These are phyloP conservation scores for Eustoma russellianum DNA, from an alignment of 257 asterid genomes.

Conservation along the genomic window DNA sequence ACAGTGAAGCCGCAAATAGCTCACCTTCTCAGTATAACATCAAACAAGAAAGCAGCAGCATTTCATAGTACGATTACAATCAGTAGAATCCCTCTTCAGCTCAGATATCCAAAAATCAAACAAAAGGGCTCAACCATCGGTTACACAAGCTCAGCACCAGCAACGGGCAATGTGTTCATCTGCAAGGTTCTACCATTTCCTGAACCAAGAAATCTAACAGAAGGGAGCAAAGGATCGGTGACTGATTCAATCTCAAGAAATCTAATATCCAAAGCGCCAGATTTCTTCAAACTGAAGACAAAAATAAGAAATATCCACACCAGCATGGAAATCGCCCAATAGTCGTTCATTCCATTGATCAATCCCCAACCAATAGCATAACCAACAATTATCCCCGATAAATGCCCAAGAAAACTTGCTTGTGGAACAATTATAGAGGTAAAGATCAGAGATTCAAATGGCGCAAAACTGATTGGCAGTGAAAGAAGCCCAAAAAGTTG, in stretches of 20 bases:
- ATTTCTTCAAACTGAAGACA: conserved; percentile 79
- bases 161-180: conserved; percentile 44
- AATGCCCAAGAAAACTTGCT: conserved; percentile 92
- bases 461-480: conserved; percentile 91
- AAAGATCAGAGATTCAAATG: conserved; percentile 84
- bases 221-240: conserved; percentile 68
- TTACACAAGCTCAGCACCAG: conserved; percentile 64
- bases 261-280: conserved; percentile 52
- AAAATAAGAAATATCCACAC: conserved; percentile 68
- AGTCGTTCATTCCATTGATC: conserved; percentile 87
- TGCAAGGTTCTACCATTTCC: conserved; percentile 70
- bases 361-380: conserved; percentile 88
- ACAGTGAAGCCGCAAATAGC: background rate
- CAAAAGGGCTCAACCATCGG: conserved; percentile 4
- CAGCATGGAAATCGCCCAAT: conserved; percentile 83
- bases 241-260: conserved; percentile 88
- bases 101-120: conserved; percentile 5
- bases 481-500: conserved; percentile 91
- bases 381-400: conserved; percentile 79
- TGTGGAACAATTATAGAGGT: conserved; percentile 94
- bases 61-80: background rate
- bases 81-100: background rate
- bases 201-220: conserved; percentile 57
- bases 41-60: conserved; percentile 1
- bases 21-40: background rate